Base-by-base conservation (phyloP, 352 stramenopile species). In the Phytophthora podocarpi region DNA sequence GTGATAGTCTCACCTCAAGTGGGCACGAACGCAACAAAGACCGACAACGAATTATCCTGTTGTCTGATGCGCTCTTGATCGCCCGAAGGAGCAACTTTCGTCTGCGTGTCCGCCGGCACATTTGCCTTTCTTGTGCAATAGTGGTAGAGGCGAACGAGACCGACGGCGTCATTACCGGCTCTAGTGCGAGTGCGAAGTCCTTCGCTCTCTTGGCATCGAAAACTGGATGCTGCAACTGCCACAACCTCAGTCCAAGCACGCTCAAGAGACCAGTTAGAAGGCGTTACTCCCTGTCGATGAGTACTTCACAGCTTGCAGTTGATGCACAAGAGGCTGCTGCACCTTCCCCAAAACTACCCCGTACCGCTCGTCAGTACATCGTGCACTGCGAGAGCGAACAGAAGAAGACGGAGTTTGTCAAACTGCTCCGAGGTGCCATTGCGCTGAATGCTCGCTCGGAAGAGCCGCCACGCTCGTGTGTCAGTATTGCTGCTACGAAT, bases 11-110 rank as follows among this genome's bases (percentile, higher is more conserved):
- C 48, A 74, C 39, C 28, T 57, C 51, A 2, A 65, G 36, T 18
- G 41, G 55, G 23, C 47, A 48, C 12, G 59, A 57, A 24, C 36
- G 51, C 23, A 43, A 35, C 42, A 67, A 62, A 20, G 79, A 87
- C 32, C 70, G 63, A 15, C 40, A 76, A 35, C 76, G 67, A 7
- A 63, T 91, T 24, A 78, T 91, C 13, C 32, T 91, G 48, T 64
- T 91, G 5, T 91, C 82, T 11, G 80, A 91, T 18, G 76, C 78
- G 48, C 56, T 91, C 10, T 45, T 91, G 39, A 85, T 91, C 55
- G 75, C 76, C 34, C 87, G 84, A 57, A 74, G 68, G 13, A 51
- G 67, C 9, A 78, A 74, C 13, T 70, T 76, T 10, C 70, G 70
- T 36, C 68, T 89, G 23, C 82, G 84, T 48, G 69, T 89, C 47